Percentiles rank a stretch among this genome's conserved stretches.
phyloP scores from a whole-genome alignment of 371 early-diverging fungal genomes.

The Thermomucor indicae-seudaticae region DNA sequence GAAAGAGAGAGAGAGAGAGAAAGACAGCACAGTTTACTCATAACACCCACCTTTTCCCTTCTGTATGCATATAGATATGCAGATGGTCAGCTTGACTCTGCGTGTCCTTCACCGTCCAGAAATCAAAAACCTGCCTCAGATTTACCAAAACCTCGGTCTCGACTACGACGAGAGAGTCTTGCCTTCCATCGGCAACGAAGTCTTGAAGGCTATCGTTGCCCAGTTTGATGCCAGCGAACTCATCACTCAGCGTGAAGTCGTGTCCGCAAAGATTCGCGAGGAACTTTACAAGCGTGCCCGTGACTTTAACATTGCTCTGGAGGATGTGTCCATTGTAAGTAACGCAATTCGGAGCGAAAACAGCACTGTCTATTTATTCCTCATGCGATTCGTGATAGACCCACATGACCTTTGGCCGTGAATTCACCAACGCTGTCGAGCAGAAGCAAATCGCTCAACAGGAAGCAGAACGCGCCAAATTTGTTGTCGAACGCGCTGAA shows the following conservation, averaged over 20 bases:
- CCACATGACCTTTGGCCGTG: conserved; percentile 95
- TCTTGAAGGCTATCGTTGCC: conserved; percentile 97
- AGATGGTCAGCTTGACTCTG: conserved; percentile 89
- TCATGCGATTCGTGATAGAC: conserved; percentile 50
- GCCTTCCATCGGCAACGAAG: conserved; percentile 98
- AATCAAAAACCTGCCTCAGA: conserved; percentile 65
- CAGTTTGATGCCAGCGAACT: conserved; percentile 97
- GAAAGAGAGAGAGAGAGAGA: neutral
- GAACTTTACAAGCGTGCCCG: conserved; percentile 90
- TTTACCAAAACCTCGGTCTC: conserved; percentile 90
- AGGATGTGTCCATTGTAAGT: conserved; percentile 96
- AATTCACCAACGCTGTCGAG: conserved; percentile 92
- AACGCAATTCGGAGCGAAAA: neutral
- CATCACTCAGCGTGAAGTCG: conserved; percentile 97
- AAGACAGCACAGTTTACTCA: too few relatives aligned
- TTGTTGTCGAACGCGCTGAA: conserved; percentile 92
- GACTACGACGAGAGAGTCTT: conserved; percentile 98
- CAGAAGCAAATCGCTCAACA: conserved; percentile 94
- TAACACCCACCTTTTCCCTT: neutral
- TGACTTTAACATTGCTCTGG: conserved; percentile 93
- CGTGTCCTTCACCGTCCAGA: conserved; percentile 95
- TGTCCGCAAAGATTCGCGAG: conserved; percentile 91
- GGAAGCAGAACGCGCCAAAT: conserved; percentile 97
- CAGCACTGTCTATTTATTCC: neutral
- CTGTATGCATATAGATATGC: conserved; percentile 66